Conservation (phyloP, 2,329 filamentous ascomycete species). For the Pleoardoris graminearum region DNA sequence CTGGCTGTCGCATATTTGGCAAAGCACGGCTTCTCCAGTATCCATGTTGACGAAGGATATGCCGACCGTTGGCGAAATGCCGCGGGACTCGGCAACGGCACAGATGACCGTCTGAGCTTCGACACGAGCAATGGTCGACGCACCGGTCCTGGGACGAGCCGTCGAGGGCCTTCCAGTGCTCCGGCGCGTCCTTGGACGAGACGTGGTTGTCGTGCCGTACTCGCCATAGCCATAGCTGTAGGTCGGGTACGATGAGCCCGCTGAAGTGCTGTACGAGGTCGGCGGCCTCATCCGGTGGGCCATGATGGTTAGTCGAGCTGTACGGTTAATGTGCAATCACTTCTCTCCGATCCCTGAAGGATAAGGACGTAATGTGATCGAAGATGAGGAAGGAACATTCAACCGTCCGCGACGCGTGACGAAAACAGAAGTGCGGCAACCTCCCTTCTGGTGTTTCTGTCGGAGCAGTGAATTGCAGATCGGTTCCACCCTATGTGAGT, state of each 20-base stretch:
- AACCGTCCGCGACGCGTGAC: background rate
- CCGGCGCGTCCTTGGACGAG: conserved; percentile 37
- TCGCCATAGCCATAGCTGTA: conserved; percentile 35
- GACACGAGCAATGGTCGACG: conserved; percentile 61
- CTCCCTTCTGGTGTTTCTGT: too few species aligned
- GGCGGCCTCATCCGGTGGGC: conserved; percentile 25
- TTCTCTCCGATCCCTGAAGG: conserved; percentile 1
- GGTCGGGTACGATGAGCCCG: conserved; percentile 37
- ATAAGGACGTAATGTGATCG: background rate
- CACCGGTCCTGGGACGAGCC: conserved; percentile 56
- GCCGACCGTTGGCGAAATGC: conserved; percentile 80
- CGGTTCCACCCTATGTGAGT: too few species aligned
- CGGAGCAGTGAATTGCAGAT: too few species aligned
- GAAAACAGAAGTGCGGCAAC: background rate
- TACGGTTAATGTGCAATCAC: conserved; percentile 26
- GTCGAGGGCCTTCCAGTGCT: conserved; percentile 48
- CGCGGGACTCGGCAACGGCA: conserved; percentile 84
- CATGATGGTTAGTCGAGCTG: conserved; percentile 32
- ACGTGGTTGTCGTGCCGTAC: conserved; percentile 43
- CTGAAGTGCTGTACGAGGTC: conserved; percentile 38
- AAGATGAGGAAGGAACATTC: conserved; percentile 6
- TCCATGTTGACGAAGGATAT: conserved; percentile 85
- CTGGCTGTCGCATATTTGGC: conserved; percentile 90
- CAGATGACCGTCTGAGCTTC: conserved; percentile 77
- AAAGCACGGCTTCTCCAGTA: conserved; percentile 80